These are phyloP conservation scores for Boeremia exigua DNA, from an alignment of 2,329 filamentous ascomycete species.

Conservation along the genomic window DNA sequence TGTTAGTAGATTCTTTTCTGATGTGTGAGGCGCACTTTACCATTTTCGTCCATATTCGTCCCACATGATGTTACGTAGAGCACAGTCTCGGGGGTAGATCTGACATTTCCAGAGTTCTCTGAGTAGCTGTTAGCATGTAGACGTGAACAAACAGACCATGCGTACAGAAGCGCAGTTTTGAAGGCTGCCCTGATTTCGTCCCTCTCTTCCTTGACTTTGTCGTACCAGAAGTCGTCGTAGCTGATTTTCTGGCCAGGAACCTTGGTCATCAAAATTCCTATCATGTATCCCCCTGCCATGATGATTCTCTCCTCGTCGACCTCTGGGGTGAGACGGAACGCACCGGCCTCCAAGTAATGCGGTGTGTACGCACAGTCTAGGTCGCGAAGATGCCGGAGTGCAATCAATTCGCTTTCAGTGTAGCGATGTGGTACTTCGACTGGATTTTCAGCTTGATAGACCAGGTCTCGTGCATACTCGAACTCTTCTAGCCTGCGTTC, in stretches of 20 bases:
- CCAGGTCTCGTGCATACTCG: not conserved
- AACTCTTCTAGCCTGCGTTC: not conserved
- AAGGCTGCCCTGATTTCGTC: not conserved
- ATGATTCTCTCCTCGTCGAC: not conserved
- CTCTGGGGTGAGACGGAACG: not conserved
- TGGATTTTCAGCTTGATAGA: not conserved
- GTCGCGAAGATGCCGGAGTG: not conserved
- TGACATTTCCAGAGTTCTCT: not conserved
- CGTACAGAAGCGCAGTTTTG: not conserved
- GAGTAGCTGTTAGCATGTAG: not conserved
- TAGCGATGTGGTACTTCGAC: not conserved
- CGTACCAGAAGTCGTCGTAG: not conserved
- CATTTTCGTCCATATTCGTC: not conserved
- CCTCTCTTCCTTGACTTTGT: not conserved
- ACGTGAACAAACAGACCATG: no score
- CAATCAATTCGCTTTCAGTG: not conserved
- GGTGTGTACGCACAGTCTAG: not conserved
- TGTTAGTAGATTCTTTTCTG: not conserved
- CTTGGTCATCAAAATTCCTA: not conserved
- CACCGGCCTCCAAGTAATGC: not conserved
- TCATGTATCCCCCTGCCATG: not conserved
- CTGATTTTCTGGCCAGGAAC: not conserved
- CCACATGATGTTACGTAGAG: slow-evolving; percentile 3
- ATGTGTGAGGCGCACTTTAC: not conserved
- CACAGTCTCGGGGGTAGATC: not conserved